These are phyloP conservation scores for Paraphoma chrysanthemicola DNA, from an alignment of 2,329 filamentous ascomycete genomes.

Conservation along the genomic window DNA sequence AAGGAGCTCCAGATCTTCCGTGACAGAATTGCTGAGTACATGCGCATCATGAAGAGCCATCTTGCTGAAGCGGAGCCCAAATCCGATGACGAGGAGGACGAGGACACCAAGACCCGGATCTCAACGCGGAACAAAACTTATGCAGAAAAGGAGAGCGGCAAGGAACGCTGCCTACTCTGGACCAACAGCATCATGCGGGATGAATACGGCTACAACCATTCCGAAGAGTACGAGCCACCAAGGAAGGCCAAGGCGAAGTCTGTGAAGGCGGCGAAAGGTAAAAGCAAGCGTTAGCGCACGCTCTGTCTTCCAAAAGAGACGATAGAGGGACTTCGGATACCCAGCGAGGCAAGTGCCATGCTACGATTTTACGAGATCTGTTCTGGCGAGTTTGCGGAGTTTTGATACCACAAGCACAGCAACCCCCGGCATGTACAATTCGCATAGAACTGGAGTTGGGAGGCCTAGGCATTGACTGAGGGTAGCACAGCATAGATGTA, in stretches of 20 bases:
- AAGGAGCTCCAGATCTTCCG: slow-evolving; percentile 84
- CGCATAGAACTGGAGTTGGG: slow-evolving; percentile 26
- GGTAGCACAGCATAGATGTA: not conserved
- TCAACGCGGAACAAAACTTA: slow-evolving; percentile 70
- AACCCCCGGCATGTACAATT: slow-evolving; percentile 16
- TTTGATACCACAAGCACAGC: slow-evolving; percentile 26
- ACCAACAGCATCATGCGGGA: slow-evolving; percentile 67
- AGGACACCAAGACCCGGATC: slow-evolving; percentile 61
- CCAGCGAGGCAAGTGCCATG: not conserved
- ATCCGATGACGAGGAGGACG: slow-evolving; percentile 50
- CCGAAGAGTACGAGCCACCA: slow-evolving; percentile 60
- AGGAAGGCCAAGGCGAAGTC: slow-evolving; percentile 52
- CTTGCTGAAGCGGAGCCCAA: slow-evolving; percentile 61
- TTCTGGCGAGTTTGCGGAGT: slow-evolving; percentile 25
- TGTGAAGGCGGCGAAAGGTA: slow-evolving; percentile 36
- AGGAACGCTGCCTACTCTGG: slow-evolving; percentile 70
- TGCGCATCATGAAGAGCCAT: slow-evolving; percentile 80
- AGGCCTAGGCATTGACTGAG: not conserved
- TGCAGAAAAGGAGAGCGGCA: slow-evolving; percentile 59
- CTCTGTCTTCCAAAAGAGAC: no score
- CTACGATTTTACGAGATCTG: slow-evolving; percentile 30
- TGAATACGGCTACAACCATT: slow-evolving; percentile 66
- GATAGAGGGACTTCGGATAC: no score
- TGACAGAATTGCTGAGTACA: slow-evolving; percentile 77
- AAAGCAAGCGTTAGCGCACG: slow-evolving; percentile 28